A percentile compares a stretch with the other conserved stretches of the same genome.
Conservation (phyloP, 2,329 filamentous ascomycete genomes). For the Aspergillus pseudoglaucus region DNA sequence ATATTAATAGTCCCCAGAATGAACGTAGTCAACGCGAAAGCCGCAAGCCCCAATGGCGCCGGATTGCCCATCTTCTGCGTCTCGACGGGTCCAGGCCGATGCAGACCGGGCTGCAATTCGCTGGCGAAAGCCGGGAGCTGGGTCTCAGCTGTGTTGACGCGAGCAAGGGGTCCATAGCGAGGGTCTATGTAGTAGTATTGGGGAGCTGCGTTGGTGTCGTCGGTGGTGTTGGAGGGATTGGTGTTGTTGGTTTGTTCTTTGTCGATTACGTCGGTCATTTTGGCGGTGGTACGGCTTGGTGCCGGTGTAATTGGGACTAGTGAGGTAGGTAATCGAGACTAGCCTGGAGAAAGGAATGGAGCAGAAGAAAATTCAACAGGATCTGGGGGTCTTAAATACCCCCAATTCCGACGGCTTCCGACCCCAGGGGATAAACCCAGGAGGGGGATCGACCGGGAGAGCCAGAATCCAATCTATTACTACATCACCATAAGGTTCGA, state of each 20-base stretch:
- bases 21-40: conserved; percentile 72
- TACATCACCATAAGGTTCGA: too few species aligned
- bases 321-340: not conserved
- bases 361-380: not conserved
- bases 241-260: not conserved
- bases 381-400: not conserved
- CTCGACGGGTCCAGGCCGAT: conserved; percentile 48
- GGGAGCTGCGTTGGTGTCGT: not conserved
- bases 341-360: not conserved
- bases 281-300: not conserved
- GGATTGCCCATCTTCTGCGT: conserved; percentile 65
- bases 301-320: not conserved
- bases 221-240: not conserved
- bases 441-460: not conserved
- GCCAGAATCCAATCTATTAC: not conserved
- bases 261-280: not conserved
- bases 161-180: conserved; percentile 37
- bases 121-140: conserved; percentile 57
- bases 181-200: not conserved
- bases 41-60: conserved; percentile 63
- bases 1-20: conserved; percentile 68
- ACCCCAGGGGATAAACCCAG: not conserved
- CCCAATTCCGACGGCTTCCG: not conserved
- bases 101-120: conserved; percentile 60
- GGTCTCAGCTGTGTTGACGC: conserved; percentile 30